phyloP scores from a whole-genome alignment of 768 basidiomycete species.

The Pholiota molesta region DNA sequence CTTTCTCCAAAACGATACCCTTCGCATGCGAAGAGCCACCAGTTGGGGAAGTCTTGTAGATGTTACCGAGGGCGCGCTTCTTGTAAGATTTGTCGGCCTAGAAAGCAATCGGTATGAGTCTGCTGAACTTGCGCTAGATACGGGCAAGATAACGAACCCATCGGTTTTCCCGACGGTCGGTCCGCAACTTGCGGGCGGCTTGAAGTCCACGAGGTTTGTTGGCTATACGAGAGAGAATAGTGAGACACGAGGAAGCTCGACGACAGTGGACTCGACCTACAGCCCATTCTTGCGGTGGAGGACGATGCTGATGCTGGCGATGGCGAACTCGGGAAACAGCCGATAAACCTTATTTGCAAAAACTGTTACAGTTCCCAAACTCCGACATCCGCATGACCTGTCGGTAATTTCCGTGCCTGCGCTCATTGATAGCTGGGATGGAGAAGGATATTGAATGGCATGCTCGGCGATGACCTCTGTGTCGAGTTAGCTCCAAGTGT shows the following conservation, averaged over 20 bases:
- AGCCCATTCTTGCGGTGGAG: constrained; percentile 80
- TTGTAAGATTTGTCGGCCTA: constrained; percentile 99
- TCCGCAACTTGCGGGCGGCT: constrained; percentile 98
- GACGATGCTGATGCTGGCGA: constrained; percentile 43
- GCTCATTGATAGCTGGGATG: too few species aligned
- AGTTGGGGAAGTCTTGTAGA: constrained; percentile 99
- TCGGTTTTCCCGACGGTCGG: constrained; percentile 91
- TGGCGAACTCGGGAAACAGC: constrained; percentile 32
- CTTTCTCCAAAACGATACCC: constrained; percentile 99
- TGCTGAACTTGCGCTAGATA: constrained; percentile 14
- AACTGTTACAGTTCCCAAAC: constrained; percentile 41
- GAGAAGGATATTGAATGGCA: too few species aligned
- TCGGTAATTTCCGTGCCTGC: neutral
- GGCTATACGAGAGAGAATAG: constrained; percentile 47
- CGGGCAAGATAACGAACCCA: constrained; percentile 66
- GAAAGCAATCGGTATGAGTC: constrained; percentile 11
- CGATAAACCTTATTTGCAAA: constrained; percentile 48
- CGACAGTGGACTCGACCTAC: constrained; percentile 51
- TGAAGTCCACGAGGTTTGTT: constrained; percentile 99
- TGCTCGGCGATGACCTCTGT: too few species aligned
- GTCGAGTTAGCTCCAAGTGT: too few species aligned
- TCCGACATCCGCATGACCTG: constrained; percentile 25
- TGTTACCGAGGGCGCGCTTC: constrained; percentile 98
- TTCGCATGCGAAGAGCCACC: constrained; percentile 99
- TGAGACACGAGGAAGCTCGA: constrained; percentile 16